Evolutionary conservation across 2,329 filamentous ascomycete genomes (phyloP), one percentile per base, ranked within the genome.

Genomic region (Epichloe amarillans): DNA sequence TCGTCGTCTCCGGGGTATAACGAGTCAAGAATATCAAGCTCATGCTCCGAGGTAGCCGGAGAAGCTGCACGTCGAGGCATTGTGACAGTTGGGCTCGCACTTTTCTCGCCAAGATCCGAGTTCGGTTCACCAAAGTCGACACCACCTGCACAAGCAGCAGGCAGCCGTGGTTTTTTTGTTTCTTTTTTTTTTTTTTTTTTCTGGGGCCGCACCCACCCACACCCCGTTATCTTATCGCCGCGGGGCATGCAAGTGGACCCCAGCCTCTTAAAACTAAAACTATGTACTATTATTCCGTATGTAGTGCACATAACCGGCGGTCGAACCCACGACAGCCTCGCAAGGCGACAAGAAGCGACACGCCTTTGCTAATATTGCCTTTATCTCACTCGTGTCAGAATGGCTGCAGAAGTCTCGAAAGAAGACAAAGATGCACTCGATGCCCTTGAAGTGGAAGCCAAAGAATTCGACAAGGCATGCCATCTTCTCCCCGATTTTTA

Each of bases 391-490:
- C 26, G 35, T 19, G 2, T n/a, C 7, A 15, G n/a, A 38, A 36
- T 73, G 69, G 60, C 69, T 1, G 62, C 63, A 55, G 62, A 64
- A 46, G 62, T 63, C 17, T 39, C 58, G 12, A 71, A 71, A 56
- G 77, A 83, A 50, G 85, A 90, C 58, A 74, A 81, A 61, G 86
- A 88, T 65, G 84, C 86, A 44, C 78, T 95, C 55, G 84, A 89
- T 63, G 81, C 82, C 54, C 82, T 96, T 41, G 88, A 91, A 62
- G 77, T 81, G 36, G 89, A 95, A 64, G 83, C 84, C 50, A 94
- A 91, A 61, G 91, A 95, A 65, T 94, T 91, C 63, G 84, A 86
- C 63, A 97, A 96, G 77, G 88, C 83, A 61, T 37, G n/a, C n/a
- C 15, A n/a, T n/a, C 38, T 37, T 37, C 41, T n/a, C 46, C 17